These are phyloP conservation scores for Nymphaea colorata DNA, from an alignment of 164 flowering plant species.

Conservation along the genomic window DNA sequence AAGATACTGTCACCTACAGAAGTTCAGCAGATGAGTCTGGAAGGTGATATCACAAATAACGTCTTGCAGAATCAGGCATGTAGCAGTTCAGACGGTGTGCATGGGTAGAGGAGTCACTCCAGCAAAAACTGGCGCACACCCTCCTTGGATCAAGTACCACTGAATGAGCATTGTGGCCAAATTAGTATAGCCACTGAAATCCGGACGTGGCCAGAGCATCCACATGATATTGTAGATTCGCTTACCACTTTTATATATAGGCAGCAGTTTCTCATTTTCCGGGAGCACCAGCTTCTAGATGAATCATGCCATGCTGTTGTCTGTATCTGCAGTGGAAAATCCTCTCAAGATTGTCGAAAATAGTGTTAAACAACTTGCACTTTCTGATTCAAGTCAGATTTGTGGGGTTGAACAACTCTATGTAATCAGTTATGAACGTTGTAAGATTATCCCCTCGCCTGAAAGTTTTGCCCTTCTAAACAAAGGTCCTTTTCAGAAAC, in stretches of 20 bases:
- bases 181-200: no score
- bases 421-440: background rate
- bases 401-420: background rate
- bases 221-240: background rate
- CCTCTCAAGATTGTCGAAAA: background rate
- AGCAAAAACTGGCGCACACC: no score
- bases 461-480: background rate
- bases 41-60: no score
- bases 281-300: background rate
- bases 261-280: background rate
- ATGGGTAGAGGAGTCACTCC: constrained; percentile 22
- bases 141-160: no score
- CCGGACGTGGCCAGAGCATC: no score
- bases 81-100: constrained; percentile 25
- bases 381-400: background rate
- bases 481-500: background rate
- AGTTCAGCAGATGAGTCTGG: no score
- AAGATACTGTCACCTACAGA: no score
- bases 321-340: constrained; percentile 20
- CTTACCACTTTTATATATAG: background rate
- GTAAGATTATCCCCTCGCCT: background rate
- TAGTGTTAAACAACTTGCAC: background rate
- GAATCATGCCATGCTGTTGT: background rate
- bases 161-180: no score
- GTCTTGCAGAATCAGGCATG: no score